phyloP scores from a whole-genome alignment of 345 rosid species.

The Schrenkiella parvula region DNA sequence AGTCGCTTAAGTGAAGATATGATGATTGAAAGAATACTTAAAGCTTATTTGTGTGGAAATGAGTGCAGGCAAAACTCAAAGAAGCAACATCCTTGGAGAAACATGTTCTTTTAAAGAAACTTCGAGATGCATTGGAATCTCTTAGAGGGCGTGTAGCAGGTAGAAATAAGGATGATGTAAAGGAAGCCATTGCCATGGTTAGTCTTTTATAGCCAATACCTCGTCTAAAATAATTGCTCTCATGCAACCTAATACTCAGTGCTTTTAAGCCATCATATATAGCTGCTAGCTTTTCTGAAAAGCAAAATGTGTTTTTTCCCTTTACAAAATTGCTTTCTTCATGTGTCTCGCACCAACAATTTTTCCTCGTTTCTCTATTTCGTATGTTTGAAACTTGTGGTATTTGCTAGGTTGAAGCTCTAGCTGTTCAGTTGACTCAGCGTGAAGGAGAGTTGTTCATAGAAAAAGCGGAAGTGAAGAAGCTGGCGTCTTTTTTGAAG shows the following conservation, averaged over 20 bases:
- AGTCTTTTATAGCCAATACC: constrained; percentile 22
- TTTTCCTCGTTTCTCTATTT: background rate
- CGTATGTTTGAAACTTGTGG: constrained; percentile 13
- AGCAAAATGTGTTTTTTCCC: background rate
- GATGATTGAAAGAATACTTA: background rate
- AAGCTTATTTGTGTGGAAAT: constrained; percentile 13
- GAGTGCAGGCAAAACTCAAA: constrained; percentile 78
- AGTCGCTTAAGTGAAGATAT: background rate
- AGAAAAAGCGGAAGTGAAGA: constrained; percentile 96
- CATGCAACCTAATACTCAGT: background rate
- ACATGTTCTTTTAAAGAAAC: constrained; percentile 96
- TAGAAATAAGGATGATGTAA: constrained; percentile 92
- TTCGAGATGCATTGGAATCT: constrained; percentile 88
- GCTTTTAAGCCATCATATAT: background rate
- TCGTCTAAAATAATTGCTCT: background rate
- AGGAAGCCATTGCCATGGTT: constrained; percentile 93
- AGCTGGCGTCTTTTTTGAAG: constrained; percentile 80
- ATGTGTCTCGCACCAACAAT: background rate
- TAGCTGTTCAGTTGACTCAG: constrained; percentile 90
- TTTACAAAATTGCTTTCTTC: background rate
- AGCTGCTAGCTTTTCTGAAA: background rate
- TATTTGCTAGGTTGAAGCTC: constrained; percentile 81
- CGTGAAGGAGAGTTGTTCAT: constrained; percentile 95
- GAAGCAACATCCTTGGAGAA: constrained; percentile 95
- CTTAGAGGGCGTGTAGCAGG: constrained; percentile 88